Conservation (phyloP, 1,139 yeast species). For the Diutina siamensis region DNA sequence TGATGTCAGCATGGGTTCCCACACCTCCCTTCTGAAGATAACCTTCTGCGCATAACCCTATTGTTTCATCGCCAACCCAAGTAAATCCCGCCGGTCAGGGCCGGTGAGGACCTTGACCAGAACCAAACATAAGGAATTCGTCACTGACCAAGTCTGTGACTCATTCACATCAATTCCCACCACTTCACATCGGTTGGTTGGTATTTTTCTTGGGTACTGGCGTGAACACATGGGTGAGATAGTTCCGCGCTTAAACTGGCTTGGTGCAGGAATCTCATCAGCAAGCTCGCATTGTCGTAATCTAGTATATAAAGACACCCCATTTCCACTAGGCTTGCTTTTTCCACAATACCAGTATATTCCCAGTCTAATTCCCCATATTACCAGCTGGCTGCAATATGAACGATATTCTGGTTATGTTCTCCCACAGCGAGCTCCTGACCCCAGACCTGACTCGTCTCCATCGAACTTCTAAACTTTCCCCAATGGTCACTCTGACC, state of each 20-base stretch:
- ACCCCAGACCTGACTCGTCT: background rate
- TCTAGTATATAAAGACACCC: background rate
- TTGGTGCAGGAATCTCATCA: background rate
- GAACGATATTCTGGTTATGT: background rate
- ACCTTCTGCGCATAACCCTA: background rate
- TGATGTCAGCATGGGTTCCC: background rate
- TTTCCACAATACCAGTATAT: too few relatives aligned
- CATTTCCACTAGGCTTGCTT: too few relatives aligned
- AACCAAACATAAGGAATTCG: too few relatives aligned
- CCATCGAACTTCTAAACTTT: background rate
- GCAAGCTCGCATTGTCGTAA: background rate
- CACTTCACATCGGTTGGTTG: too few relatives aligned
- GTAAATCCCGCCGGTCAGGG: too few relatives aligned
- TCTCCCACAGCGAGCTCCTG: conserved; percentile 1
- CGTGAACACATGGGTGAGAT: too few relatives aligned
- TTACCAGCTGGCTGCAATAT: background rate
- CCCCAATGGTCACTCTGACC: conserved; percentile 3
- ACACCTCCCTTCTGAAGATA: background rate
- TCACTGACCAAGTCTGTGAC: too few relatives aligned
- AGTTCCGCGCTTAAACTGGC: background rate
- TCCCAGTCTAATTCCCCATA: too few relatives aligned
- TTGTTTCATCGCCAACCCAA: background rate
- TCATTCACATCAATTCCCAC: too few relatives aligned
- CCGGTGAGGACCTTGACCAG: too few relatives aligned
- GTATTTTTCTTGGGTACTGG: too few relatives aligned